Conservation (phyloP, 1,284 basidiomycete species). For the Austroboletus olivaceoglutinosus region DNA sequence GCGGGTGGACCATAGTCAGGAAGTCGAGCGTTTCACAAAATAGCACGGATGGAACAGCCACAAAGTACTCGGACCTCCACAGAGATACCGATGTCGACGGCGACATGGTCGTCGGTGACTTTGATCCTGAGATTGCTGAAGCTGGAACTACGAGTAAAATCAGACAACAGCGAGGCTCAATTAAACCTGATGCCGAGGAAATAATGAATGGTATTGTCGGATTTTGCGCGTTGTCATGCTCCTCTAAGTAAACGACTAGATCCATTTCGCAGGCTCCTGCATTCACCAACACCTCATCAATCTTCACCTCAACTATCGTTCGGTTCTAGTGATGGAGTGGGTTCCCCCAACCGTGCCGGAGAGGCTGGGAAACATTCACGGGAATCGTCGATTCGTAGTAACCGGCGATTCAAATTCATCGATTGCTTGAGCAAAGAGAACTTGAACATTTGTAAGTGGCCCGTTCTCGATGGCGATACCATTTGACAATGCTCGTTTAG, state of each 20-base stretch:
- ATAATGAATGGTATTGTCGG: conserved; percentile 64
- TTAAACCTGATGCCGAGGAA: conserved; percentile 68
- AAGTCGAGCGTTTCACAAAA: conserved; percentile 29
- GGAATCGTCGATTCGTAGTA: conserved; percentile 72
- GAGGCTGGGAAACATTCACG: conserved; percentile 60
- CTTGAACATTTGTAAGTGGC: conserved; percentile 67
- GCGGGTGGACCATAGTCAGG: conserved; percentile 75
- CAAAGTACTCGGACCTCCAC: conserved; percentile 36
- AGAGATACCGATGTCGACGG: conserved; percentile 59
- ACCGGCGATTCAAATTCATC: conserved; percentile 70
- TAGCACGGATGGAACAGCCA: conserved; percentile 31
- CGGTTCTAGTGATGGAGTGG: conserved; percentile 19
- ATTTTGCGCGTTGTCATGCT: conserved; percentile 12
- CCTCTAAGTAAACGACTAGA: conserved; percentile 41
- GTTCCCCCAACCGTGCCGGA: conserved; percentile 14
- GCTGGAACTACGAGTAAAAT: conserved; percentile 37
- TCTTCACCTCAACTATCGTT: conserved; percentile 31
- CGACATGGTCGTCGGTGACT: conserved; percentile 72
- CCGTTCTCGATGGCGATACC: neutral
- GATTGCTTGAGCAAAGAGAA: conserved; percentile 68
- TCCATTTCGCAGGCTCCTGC: conserved; percentile 52
- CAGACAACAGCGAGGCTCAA: conserved; percentile 45
- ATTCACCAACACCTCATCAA: conserved; percentile 27
- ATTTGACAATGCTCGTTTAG: conserved; percentile 37
- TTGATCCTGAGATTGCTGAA: conserved; percentile 55